These are phyloP conservation scores for Xanthoconium separans DNA, from an alignment of 1,284 basidiomycete species.

Conservation along the genomic window DNA sequence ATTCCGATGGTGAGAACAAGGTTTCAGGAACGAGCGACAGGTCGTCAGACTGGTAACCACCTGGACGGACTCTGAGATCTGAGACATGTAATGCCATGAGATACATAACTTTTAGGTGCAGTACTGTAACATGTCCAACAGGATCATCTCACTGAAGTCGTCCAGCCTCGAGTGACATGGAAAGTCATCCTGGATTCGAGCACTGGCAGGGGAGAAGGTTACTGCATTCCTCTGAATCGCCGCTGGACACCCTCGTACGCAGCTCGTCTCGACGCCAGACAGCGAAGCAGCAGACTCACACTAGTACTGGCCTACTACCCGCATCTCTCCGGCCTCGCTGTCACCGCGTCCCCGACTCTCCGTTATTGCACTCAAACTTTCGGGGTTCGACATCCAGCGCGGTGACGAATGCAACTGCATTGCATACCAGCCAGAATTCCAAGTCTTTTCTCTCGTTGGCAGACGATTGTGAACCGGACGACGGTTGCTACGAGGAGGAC, in stretches of 20 bases:
- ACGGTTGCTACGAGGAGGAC: constrained; percentile 11
- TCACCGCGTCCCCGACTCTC: constrained; percentile 44
- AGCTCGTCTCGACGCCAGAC: constrained; percentile 36
- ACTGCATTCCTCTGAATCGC: constrained; percentile 33
- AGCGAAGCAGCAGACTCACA: constrained; percentile 7
- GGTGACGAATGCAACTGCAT: constrained; percentile 37
- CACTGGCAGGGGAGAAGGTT: constrained; percentile 16
- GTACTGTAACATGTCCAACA: constrained; percentile 8
- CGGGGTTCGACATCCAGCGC: constrained; percentile 53
- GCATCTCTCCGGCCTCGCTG: constrained; percentile 12
- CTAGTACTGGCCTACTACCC: background rate
- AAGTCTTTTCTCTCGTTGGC: constrained; percentile 29
- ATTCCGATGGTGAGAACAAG: background rate
- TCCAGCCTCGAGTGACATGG: constrained; percentile 18
- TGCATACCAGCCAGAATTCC: constrained; percentile 20
- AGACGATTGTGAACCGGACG: constrained; percentile 25
- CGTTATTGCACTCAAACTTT: constrained; percentile 64
- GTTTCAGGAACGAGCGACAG: constrained; percentile 12
- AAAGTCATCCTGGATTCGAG: constrained; percentile 17
- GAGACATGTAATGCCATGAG: background rate
- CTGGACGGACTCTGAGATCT: background rate
- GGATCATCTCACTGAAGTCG: constrained; percentile 1
- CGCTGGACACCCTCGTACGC: constrained; percentile 41
- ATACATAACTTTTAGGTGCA: background rate
- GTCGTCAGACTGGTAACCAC: background rate